Base-by-base conservation (phyloP, 352 stramenopile genomes). In the Aphanomyces invadans region DNA sequence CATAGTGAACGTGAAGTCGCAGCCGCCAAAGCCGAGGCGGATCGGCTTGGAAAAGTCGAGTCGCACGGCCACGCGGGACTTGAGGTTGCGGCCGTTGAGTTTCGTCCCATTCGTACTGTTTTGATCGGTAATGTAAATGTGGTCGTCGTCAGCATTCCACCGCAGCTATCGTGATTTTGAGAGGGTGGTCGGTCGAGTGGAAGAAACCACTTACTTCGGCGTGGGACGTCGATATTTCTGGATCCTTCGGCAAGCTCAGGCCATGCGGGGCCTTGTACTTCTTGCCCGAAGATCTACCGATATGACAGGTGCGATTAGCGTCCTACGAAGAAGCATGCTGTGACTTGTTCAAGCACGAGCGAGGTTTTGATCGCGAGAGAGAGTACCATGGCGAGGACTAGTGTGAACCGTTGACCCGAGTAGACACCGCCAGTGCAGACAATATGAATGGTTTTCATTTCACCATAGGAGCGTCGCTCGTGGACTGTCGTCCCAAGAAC, bases 81-180 rank as follows among this genome's bases (percentile, higher is more conserved):
- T 72, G 42, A 92, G 54, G 0, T 70, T 71, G 17, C 75, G 69
- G 57, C 78, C 77, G 69, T 91, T 86, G 46, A 94, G 76, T 17
- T 70, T 75, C 29, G 81, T 87, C 26, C 86, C 86, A 60, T 94
- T 94, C 2, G 86, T 94, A 69, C 83, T 92, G 52, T 91, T 84
- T 29, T 88, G 69, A 67, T 94, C 86, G 26, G 76, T 84, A 60
- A 87, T 89, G 51, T 86, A 74, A 25, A 94, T 25, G 62, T 77
- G 70, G 3, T 81, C 80, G 53, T 66, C 51, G 19, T 60, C 23
- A 57, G n/a, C 17, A 36, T 57, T 61, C 32, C n/a, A 32, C 38
- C 23, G 38, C 11, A 65, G 15, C 33, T 62, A 23, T 11, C 56
- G 15, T 32, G 12, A 3, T 19, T 59, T 31, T 28, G 4, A 33